phyloP scores from a whole-genome alignment of 2,329 filamentous ascomycete species.

The Ceratocystis variospora region DNA sequence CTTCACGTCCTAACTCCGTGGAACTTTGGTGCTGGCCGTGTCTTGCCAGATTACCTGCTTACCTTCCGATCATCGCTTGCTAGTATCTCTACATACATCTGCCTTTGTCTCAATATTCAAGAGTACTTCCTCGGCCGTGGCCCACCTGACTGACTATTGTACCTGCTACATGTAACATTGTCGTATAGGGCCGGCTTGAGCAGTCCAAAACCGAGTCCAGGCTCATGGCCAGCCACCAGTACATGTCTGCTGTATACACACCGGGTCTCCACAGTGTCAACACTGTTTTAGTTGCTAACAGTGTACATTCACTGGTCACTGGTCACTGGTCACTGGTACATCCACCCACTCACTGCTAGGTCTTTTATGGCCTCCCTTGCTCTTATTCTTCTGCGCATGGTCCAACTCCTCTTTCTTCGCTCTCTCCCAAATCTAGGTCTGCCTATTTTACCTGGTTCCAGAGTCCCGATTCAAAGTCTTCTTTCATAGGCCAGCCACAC shows the following conservation, averaged over 20 bases:
- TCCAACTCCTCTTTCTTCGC: not conserved
- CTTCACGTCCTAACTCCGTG: not conserved
- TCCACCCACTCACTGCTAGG: not conserved
- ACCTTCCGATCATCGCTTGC: not conserved
- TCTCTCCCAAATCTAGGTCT: conserved; percentile 1
- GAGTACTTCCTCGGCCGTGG: not conserved
- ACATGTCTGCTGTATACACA: not conserved
- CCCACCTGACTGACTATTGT: not conserved
- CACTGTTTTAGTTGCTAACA: not conserved
- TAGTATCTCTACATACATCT: not conserved
- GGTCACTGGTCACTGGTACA: too few species aligned
- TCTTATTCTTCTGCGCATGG: not conserved
- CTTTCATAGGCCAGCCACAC: not conserved
- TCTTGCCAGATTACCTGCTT: not conserved
- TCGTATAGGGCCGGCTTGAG: not conserved
- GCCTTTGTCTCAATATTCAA: not conserved
- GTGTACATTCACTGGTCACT: not conserved
- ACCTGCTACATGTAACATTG: not conserved
- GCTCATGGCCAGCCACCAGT: not conserved
- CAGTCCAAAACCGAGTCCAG: not conserved
- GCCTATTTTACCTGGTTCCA: not conserved
- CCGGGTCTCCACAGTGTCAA: conserved; percentile 2
- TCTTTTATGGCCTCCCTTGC: not conserved
- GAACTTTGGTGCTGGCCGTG: not conserved
- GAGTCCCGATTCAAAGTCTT: not conserved